These are phyloP conservation scores for Cytospora mali DNA, from an alignment of 2,329 filamentous ascomycete genomes.

Conservation along the genomic window DNA sequence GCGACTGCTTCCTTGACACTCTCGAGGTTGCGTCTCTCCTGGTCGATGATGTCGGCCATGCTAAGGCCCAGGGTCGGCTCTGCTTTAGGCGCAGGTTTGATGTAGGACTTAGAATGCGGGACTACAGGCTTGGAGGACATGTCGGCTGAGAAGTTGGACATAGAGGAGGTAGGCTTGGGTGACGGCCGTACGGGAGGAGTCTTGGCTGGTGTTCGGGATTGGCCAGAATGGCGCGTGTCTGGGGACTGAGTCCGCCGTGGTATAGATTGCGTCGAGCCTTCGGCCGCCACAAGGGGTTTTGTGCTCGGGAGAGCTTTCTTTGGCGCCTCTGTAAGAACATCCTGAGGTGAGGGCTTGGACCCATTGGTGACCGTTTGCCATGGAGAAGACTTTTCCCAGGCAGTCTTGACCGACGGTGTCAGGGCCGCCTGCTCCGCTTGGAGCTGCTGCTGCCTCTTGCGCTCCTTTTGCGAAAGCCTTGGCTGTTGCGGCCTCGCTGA, in stretches of 20 bases:
- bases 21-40: constrained; percentile 84
- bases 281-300: constrained; percentile 49
- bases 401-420: constrained; percentile 40
- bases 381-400: constrained; percentile 57
- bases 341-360: constrained; percentile 53
- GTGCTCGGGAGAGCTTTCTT: constrained; percentile 37
- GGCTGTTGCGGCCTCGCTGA: constrained; percentile 42
- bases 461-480: constrained; percentile 89
- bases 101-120: constrained; percentile 65
- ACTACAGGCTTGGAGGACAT: constrained; percentile 46
- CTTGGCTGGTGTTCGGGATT: constrained; percentile 44
- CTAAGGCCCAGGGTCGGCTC: constrained; percentile 70
- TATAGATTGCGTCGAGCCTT: constrained; percentile 43
- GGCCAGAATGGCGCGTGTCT: constrained; percentile 65
- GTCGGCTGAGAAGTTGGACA: constrained; percentile 33
- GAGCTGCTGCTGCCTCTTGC: constrained; percentile 78
- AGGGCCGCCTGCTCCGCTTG: constrained; percentile 54
- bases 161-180: constrained; percentile 19
- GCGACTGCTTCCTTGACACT: constrained; percentile 80
- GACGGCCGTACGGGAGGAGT: constrained; percentile 27
- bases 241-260: constrained; percentile 58
- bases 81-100: constrained; percentile 57
- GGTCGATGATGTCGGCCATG: constrained; percentile 84
- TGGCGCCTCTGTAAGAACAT: constrained; percentile 45
- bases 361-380: constrained; percentile 65